A percentile compares a stretch with the other conserved stretches of the same genome.
Conservation (phyloP, 176 grass and related monocot genomes). For the Carex scoparia region DNA sequence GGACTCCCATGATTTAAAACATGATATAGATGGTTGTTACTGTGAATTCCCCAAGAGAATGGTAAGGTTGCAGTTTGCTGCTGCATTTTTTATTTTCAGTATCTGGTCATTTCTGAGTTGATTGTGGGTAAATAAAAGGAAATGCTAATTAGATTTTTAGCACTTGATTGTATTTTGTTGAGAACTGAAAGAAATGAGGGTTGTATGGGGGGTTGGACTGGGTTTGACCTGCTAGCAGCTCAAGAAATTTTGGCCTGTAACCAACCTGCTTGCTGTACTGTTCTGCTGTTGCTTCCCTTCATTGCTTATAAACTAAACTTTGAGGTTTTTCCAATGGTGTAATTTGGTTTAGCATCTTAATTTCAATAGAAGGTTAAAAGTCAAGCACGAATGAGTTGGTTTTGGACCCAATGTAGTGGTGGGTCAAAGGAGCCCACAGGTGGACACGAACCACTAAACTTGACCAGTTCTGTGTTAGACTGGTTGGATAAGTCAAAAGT, state of each 20-base stretch:
- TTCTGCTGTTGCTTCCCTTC: background rate
- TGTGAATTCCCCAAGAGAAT: constrained; percentile 60
- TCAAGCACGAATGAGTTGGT: background rate
- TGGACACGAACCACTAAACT: background rate
- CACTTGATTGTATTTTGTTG: background rate
- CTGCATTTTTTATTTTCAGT: background rate
- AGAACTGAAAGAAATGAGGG: background rate
- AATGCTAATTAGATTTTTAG: background rate
- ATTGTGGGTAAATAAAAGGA: background rate
- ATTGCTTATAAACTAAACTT: background rate
- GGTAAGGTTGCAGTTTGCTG: constrained; percentile 20
- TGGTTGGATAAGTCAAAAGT: background rate
- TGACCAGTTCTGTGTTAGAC: background rate
- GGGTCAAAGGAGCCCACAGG: background rate
- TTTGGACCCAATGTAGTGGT: background rate
- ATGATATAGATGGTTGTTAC: constrained; percentile 53
- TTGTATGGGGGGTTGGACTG: background rate
- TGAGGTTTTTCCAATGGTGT: background rate
- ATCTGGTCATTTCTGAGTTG: background rate
- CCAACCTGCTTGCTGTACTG: background rate
- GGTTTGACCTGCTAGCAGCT: background rate
- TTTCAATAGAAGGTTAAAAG: background rate
- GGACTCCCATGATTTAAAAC: constrained; percentile 44
- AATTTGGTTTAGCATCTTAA: background rate
- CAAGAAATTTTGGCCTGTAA: background rate